Evolutionary conservation across 1,284 basidiomycete genomes (phyloP), one percentile per base, ranked within the genome.

Genomic region (Ganoderma meredithae): DNA sequence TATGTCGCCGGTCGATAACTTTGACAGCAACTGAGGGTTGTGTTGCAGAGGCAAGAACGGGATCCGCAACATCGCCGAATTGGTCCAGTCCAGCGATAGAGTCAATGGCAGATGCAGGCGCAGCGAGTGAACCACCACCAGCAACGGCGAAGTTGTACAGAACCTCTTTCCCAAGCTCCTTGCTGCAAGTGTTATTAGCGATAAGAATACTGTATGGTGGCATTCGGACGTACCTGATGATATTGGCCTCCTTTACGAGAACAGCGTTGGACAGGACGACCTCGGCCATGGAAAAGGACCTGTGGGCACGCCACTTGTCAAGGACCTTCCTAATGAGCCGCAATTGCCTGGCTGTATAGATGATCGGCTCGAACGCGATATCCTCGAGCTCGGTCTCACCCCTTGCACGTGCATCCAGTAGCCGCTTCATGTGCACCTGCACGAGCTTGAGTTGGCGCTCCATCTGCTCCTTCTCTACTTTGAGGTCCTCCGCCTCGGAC

Each of bases 231-330:
- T 44, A 94, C 95, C 94, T 95, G 74, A 97, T 93, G 49, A 97
- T 87, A 78, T 99, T 99, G 10, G 96, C 97, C 81, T 99, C 97
- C 79, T 97, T 97, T 53, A 99, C 83, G 63, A 93, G 80, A 0
- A 96, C 92, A 5, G 97, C 97, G 76, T 91, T 92, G 7, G 92
- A 91, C 58, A 99, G 83, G 10, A 97, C 88, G 59, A 89, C 83
- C 81, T 99, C 97, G 0, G 97, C 95, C 94, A 99, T 97, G 0
- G 91, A 92, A 78, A 97, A 96, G 9, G 92, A 87, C 40, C 92
- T 86, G 79, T 96, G 89, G 0, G 87, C 85, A 72, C 93, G 87
- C 97, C 97, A 99, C 72, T 88, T 90, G 71, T 91, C 89, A 69
- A 98, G 79, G 2, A 92, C 94, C 76, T 90, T 90, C 72, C 91